phyloP scores from a whole-genome alignment of 805 yeast species.

The Wickerhamiella spandovensis region DNA sequence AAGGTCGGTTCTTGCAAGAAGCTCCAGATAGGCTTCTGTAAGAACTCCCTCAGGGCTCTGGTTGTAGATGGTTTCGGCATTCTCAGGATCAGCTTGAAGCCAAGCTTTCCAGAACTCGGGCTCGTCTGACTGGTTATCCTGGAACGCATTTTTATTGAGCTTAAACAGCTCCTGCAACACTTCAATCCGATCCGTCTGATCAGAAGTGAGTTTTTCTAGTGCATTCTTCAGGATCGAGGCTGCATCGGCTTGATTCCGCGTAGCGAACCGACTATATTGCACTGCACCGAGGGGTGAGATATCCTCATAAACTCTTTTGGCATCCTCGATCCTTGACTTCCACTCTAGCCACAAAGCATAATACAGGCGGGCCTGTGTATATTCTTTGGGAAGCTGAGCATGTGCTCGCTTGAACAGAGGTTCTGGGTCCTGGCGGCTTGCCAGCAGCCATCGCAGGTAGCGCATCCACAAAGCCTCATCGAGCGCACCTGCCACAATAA shows the following conservation, averaged over 20 bases:
- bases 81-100: conserved; percentile 6
- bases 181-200: background rate
- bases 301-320: conserved; percentile 15
- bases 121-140: background rate
- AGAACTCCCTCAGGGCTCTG: conserved; percentile 8
- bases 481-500: conserved; percentile 40
- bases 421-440: conserved; percentile 4
- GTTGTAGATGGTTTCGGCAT: conserved; percentile 9
- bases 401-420: conserved; percentile 41
- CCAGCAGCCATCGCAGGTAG: conserved; percentile 43
- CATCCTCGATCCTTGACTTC: conserved; percentile 15
- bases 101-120: conserved; percentile 7
- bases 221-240: background rate
- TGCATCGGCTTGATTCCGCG: conserved; percentile 1
- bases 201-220: background rate
- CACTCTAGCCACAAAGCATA: conserved; percentile 22
- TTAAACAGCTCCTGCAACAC: conserved; percentile 7
- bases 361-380: conserved; percentile 18
- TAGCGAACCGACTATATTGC: conserved; percentile 5
- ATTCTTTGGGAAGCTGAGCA: conserved; percentile 21
- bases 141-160: conserved; percentile 4
- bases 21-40: conserved; percentile 7
- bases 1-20: conserved; percentile 9
- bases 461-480: conserved; percentile 54
- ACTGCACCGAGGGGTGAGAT: background rate